Conservation (phyloP, 768 basidiomycete species). For the Auricularia auricula-judae region DNA sequence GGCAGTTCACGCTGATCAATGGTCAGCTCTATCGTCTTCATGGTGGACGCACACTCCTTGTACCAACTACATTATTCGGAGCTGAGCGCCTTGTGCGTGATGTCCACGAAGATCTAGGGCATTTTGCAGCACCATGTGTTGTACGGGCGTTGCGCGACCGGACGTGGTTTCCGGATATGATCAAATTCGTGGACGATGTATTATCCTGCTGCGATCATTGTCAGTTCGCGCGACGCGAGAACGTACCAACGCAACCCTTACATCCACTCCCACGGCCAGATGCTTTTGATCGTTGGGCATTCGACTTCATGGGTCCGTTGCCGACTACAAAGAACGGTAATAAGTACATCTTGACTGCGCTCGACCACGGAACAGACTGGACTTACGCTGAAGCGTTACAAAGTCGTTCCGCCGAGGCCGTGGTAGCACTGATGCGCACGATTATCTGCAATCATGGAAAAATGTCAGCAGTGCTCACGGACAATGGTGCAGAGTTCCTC, state of each 20-base stretch:
- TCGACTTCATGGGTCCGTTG: conserved; percentile 14
- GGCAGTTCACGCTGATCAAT: background rate
- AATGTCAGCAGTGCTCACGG: conserved; percentile 11
- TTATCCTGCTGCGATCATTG: conserved; percentile 12
- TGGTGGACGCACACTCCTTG: background rate
- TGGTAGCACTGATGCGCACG: conserved; percentile 2
- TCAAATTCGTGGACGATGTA: conserved; percentile 7
- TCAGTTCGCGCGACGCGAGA: conserved; percentile 12
- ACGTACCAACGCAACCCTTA: conserved; percentile 8
- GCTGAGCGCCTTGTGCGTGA: background rate
- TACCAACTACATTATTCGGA: background rate
- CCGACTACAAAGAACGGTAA: conserved; percentile 8
- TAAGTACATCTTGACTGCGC: conserved; percentile 11
- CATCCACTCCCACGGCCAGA: conserved; percentile 12
- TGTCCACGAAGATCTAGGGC: conserved; percentile 11
- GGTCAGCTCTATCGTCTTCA: background rate
- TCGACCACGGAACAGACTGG: conserved; percentile 7
- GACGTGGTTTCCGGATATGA: background rate
- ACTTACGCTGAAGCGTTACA: conserved; percentile 5
- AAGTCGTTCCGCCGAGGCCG: conserved; percentile 2
- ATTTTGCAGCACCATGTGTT: conserved; percentile 12
- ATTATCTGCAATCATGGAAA: conserved; percentile 9
- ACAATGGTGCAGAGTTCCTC: conserved; percentile 15
- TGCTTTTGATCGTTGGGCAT: conserved; percentile 12
- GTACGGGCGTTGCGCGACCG: conserved; percentile 7